phyloP scores from a whole-genome alignment of 495 filamentous ascomycete species.

The Pseudomonodictys pantanalensis region DNA sequence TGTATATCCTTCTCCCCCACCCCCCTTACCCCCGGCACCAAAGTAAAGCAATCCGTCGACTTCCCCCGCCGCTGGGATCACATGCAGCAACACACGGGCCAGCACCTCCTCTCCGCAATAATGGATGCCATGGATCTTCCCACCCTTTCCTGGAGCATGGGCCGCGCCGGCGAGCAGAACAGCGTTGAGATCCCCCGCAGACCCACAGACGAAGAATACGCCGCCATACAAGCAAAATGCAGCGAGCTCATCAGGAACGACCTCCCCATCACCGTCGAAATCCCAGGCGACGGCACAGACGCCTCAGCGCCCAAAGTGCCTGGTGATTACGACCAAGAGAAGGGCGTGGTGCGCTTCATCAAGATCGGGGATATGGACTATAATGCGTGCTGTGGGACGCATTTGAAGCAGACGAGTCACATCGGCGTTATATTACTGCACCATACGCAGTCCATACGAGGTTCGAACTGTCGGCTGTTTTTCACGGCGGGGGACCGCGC shows the following conservation, averaged over 20 bases:
- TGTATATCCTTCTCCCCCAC: slow-evolving; percentile 12
- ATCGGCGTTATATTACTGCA: slow-evolving; percentile 19
- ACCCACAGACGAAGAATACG: slow-evolving; percentile 4
- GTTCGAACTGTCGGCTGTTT: slow-evolving; percentile 19
- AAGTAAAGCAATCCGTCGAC: slow-evolving; percentile 15
- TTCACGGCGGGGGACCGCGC: slow-evolving; percentile 20
- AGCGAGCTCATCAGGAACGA: slow-evolving; percentile 16
- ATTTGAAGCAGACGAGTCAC: slow-evolving; percentile 24
- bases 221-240: slow-evolving; percentile 5
- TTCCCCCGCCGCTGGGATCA: slow-evolving; percentile 28
- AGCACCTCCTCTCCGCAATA: slow-evolving; percentile 25
- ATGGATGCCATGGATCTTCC: slow-evolving; percentile 18
- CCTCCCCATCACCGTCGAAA: slow-evolving; percentile 21
- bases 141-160: slow-evolving; percentile 24
- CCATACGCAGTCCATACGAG: slow-evolving; percentile 19
- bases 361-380: slow-evolving; percentile 18
- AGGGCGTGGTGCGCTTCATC: slow-evolving; percentile 22
- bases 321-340: slow-evolving; percentile 19
- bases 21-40: slow-evolving; percentile 9
- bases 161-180: slow-evolving; percentile 19
- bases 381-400: slow-evolving; percentile 26
- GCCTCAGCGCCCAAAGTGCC: slow-evolving; percentile 13
- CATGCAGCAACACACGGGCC: slow-evolving; percentile 31
- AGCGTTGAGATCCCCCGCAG: slow-evolving; percentile 19
- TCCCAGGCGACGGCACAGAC: background rate